These are phyloP conservation scores for Lentinula lateritia DNA, from an alignment of 768 basidiomycete species.

Conservation along the genomic window DNA sequence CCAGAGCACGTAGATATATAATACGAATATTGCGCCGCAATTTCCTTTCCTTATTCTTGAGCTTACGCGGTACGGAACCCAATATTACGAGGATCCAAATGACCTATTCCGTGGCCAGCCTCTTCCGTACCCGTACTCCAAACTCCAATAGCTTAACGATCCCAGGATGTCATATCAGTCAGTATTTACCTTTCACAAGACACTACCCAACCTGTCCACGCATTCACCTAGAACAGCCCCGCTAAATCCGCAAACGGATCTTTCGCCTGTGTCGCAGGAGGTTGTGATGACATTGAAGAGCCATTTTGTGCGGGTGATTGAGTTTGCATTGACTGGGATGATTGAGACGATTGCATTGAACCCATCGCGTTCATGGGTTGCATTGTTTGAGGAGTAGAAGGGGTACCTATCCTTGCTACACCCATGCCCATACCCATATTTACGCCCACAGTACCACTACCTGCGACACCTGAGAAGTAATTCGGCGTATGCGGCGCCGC, in stretches of 20 bases:
- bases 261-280: slow-evolving; percentile 32
- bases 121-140: too few relatives aligned
- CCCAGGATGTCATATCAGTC: too few relatives aligned
- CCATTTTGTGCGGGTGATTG: too few relatives aligned
- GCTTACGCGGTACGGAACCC: too few relatives aligned
- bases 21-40: not conserved
- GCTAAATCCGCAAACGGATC: slow-evolving; percentile 85
- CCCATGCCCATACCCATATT: slow-evolving; percentile 5
- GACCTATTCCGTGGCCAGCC: too few relatives aligned
- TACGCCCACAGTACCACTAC: not conserved
- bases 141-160: too few relatives aligned
- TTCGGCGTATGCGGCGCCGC: slow-evolving; percentile 18
- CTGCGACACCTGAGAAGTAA: slow-evolving; percentile 17
- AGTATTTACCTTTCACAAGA: too few relatives aligned
- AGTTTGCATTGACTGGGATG: slow-evolving; percentile 19
- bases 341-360: not conserved
- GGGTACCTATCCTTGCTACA: not conserved
- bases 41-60: not conserved
- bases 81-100: too few relatives aligned
- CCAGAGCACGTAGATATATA: not conserved
- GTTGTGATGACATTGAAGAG: slow-evolving; percentile 9
- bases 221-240: slow-evolving; percentile 51
- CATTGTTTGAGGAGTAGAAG: not conserved
- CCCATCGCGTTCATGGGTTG: not conserved
- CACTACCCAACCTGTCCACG: too few relatives aligned